These are phyloP conservation scores for Trametes cinnabarina DNA, from an alignment of 768 basidiomycete genomes.

Conservation along the genomic window DNA sequence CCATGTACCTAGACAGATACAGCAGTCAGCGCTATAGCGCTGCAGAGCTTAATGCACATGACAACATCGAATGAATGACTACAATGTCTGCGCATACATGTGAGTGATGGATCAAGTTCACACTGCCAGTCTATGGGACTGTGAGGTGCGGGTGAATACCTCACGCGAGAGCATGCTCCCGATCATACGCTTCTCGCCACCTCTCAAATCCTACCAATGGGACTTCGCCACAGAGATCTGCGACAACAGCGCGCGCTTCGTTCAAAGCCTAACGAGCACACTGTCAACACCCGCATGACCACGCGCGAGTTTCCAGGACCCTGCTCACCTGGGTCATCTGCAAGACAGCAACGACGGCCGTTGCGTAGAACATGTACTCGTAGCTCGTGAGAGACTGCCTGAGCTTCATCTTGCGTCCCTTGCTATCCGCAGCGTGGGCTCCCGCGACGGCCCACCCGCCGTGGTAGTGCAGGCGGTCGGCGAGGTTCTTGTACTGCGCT, in stretches of 20 bases:
- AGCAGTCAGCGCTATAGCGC: no score
- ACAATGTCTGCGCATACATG: no score
- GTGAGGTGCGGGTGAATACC: not conserved
- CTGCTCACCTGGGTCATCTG: constrained; percentile 33
- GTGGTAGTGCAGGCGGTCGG: constrained; percentile 48
- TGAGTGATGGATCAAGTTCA: no score
- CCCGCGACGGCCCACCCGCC: constrained; percentile 19
- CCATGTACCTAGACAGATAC: no score
- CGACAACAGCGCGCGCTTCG: constrained; percentile 37
- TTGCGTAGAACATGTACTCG: constrained; percentile 42
- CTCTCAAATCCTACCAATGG: constrained; percentile 38
- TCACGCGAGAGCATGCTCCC: constrained; percentile 9
- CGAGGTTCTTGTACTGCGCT: constrained; percentile 40
- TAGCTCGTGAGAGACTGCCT: constrained; percentile 22
- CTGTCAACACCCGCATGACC: no score
- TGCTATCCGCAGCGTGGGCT: not conserved
- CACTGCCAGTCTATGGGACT: not conserved
- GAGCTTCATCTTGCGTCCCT: not conserved
- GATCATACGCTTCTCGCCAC: constrained; percentile 40
- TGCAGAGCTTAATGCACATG: no score
- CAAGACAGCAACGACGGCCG: constrained; percentile 38
- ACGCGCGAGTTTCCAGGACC: not conserved
- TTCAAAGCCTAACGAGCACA: constrained; percentile 32
- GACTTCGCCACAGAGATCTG: constrained; percentile 41
- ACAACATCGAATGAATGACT: no score